Evolutionary conservation across 73 alveolate genomes (phyloP).

Genomic region (Blepharisma stoltei): DNA sequence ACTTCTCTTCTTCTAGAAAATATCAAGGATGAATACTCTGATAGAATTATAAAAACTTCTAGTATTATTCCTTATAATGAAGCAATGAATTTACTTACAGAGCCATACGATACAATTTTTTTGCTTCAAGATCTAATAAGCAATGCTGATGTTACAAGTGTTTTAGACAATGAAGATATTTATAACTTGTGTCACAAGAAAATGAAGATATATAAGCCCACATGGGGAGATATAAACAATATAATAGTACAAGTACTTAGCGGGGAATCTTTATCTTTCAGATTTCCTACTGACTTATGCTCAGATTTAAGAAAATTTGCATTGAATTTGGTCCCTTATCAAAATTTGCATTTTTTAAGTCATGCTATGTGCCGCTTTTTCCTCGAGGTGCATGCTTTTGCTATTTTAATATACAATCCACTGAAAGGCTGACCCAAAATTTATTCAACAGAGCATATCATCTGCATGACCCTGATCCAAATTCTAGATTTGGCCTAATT

Average conservation of each 20-base stretch:
- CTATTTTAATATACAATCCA: neutral
- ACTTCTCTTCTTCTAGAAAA: constrained; percentile 76
- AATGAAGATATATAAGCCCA: constrained; percentile 25
- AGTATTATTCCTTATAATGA: constrained; percentile 73
- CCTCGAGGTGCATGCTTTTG: constrained; percentile 24
- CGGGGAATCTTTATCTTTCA: constrained; percentile 43
- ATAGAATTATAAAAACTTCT: constrained; percentile 67
- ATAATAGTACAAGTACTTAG: constrained; percentile 37
- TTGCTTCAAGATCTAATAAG: constrained; percentile 56
- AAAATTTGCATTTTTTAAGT: constrained; percentile 46
- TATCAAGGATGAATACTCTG: constrained; percentile 75
- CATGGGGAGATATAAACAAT: constrained; percentile 44
- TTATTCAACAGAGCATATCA: neutral
- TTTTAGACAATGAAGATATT: constrained; percentile 46
- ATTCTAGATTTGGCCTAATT: constrained; percentile 35
- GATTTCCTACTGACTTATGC: constrained; percentile 54
- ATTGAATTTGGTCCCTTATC: constrained; percentile 60
- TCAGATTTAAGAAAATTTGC: constrained; percentile 52
- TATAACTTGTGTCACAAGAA: constrained; percentile 35
- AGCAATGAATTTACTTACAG: neutral
- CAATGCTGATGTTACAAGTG: constrained; percentile 43
- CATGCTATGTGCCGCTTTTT: constrained; percentile 45
- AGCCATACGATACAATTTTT: constrained; percentile 86
- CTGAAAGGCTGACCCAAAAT: neutral
- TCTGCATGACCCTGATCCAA: constrained; percentile 28